Base-by-base conservation (phyloP, 306 rosid species). In the Rosa rugosa region DNA sequence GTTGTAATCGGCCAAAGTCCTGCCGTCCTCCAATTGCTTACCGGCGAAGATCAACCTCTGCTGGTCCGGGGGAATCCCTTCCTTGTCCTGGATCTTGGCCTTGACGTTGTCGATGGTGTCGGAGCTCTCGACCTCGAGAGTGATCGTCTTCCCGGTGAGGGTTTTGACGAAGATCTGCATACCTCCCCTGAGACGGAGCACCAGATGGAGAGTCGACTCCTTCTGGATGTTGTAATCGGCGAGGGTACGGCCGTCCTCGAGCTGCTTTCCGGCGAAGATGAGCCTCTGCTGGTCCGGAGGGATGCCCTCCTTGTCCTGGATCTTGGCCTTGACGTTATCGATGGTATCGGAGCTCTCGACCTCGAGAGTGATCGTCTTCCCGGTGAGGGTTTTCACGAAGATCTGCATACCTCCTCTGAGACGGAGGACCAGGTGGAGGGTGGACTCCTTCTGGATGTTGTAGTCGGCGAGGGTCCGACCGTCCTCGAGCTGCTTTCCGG, bases 151-250 rank as follows among this genome's bases (percentile, higher is more conserved):
- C 0, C 85, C 85, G 0, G 89, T 86, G 0, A 86, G 69, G 20
- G 89, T 86, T 36, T 86, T 86, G 8, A 83, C 86, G 5, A 86
- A 86, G 38, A 86, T 83, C 64, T 86, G 86, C 89, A 86, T 86
- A 0, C 89, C 86, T 0, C 89, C 89, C 0, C 89, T 53, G 0
- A 86, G 65, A 0, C 89, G 75, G 0, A 86, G 75, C 9, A 83
- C 89, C 0, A 83, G 59, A 0, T 86, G 86, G 0, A 86, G 83
- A 0, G 89, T 86, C 0, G 84, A 77, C 31, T 86, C 89, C 76
- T 86, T 86, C 79, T 86, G 89, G 59, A 86, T 86, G 3, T 86
- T 86, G 80, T 86, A 86, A 4, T 86, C 86, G 1, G 89, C 89
- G 0, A 86, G 50, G 5, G 89, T 83, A 0, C 89, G 69, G 1